Base-by-base conservation (phyloP, 768 basidiomycete genomes). In the Podaxis sp. region DNA sequence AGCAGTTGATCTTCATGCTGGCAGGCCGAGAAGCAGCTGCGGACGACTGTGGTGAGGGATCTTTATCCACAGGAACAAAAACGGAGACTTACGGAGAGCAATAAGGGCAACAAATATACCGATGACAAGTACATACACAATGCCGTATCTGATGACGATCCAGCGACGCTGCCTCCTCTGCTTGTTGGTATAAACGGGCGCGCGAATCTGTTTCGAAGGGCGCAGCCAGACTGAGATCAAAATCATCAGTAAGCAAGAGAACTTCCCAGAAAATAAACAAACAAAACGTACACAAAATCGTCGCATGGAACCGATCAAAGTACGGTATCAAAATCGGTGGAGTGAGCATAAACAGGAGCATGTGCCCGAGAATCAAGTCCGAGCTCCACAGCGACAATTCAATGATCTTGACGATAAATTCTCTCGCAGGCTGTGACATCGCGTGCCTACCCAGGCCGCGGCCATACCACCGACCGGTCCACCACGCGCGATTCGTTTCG, bases 401-500 rank as follows among this genome's bases (percentile, higher is more conserved):
- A 68, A 99, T 93, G 65, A 95, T 91, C 83, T 99, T 99, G 79
- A 99, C 96, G 66, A 98, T 78, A 69, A 94, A 98, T 80, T 99
- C 97, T 72, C 97, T 90, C 30, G 91, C 94, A 56, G 96, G 96
- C 73, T 99, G 97, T n/a, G 94, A 95, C 87, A 96, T 92, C 48
- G 90, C 95, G 73, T 94, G 89, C 4, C 85, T 71, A 48, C 96
- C 96, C 26, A 99, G 84, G 3, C 95, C 95, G 56, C 95, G 89
- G 48, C 96, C 96, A 74, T 95, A 96, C 97, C 97, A 98, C 72
- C 88, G 82, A 52, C 95, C 96, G 36, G 96, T 96, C 97, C 97
- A 99, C 96, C 96, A 99, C 6, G 96, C 96, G 28, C 94, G 84
- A 78, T 99, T 99, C 38, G 94, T 96, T 77, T 99, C 96, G 73